Evolutionary conservation across 805 yeast genomes (phyloP), one percentile per base, ranked within the genome.

Genomic region (Blastobotrys chiropterorum): DNA sequence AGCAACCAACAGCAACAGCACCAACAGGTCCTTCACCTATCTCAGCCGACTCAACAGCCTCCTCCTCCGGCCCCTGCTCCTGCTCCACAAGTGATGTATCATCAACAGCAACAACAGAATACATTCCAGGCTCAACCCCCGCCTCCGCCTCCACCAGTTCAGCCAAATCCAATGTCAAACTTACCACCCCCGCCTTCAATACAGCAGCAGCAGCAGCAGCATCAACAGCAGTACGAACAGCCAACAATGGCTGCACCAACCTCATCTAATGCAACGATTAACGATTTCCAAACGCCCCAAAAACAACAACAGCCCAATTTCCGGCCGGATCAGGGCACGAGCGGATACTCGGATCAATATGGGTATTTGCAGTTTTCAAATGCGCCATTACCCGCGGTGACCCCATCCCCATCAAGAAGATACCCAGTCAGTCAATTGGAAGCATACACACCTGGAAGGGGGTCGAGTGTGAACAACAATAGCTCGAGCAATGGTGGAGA

Each of bases 401-500:
- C 58, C 5, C 56, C 57, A 1, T 48, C 59, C 13, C 60, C 63
- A 5, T 38, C 51, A 26, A 52, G 52, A 39, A 34, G 57, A 15
- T 59, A 57, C 43, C 71, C 77, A 4, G 72, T 75, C 30, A 78
- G 82, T n/a, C 67, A 65, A 52, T 64, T 79, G 56, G 86, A 81
- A 58, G 83, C 85, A 3, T 79, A 78, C 57, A 81, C 87, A 0
- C 86, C 86, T 2, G 86, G 80, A 55, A 64, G 86, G 39, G 83
- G 83, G 8, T 55, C 64, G 6, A 26, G n/a, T 16, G 31, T 26
- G 34, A 26, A 26, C 11, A 26, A 26, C 11, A 26, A 26, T 26
- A 26, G 34, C 34, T 26, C 34, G 34, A 26, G 8, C 11, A 26
- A 26, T 26, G n/a, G n/a, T n/a, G n/a, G n/a, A n/a, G n/a, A n/a